Evolutionary conservation across 2,329 filamentous ascomycete genomes (phyloP).

Genomic region (Beauveria asiatica): DNA sequence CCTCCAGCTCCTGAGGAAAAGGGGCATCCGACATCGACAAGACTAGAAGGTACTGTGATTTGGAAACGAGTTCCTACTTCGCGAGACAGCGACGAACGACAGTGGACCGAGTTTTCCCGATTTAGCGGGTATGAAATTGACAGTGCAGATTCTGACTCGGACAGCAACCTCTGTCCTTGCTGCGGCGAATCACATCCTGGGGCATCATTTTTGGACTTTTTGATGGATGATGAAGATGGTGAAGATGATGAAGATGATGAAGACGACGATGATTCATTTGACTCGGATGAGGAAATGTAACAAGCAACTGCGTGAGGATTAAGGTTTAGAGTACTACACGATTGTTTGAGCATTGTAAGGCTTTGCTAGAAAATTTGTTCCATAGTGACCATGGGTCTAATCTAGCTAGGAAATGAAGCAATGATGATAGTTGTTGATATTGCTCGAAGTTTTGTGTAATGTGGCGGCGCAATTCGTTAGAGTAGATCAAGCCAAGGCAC

Average conservation of each 20-base stretch:
- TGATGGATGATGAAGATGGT: slow-evolving; percentile 1
- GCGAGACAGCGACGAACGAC: slow-evolving; percentile 31
- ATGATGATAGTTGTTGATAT: neutral
- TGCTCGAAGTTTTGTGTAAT: neutral
- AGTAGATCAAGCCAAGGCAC: neutral
- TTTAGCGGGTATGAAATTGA: slow-evolving; percentile 29
- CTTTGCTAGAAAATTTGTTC: neutral
- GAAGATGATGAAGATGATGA: neutral
- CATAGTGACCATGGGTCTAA: neutral
- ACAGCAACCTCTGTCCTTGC: slow-evolving; percentile 31
- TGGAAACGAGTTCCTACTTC: slow-evolving; percentile 42
- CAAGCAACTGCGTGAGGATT: neutral
- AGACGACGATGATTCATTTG: neutral
- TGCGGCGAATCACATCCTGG: slow-evolving; percentile 31
- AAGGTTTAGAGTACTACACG: neutral
- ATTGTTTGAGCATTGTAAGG: neutral
- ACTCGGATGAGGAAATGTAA: slow-evolving; percentile 5
- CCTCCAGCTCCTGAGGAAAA: slow-evolving; percentile 33
- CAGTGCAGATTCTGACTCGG: slow-evolving; percentile 25
- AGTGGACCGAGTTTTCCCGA: slow-evolving; percentile 41
- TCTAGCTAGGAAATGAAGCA: slow-evolving; percentile 3
- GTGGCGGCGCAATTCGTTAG: neutral
- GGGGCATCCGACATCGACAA: slow-evolving; percentile 33
- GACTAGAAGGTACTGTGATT: slow-evolving; percentile 35
- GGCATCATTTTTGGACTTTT: slow-evolving; percentile 25